phyloP scores from a whole-genome alignment of 2,329 filamentous ascomycete species.

The Trichocomaceae sp. region DNA sequence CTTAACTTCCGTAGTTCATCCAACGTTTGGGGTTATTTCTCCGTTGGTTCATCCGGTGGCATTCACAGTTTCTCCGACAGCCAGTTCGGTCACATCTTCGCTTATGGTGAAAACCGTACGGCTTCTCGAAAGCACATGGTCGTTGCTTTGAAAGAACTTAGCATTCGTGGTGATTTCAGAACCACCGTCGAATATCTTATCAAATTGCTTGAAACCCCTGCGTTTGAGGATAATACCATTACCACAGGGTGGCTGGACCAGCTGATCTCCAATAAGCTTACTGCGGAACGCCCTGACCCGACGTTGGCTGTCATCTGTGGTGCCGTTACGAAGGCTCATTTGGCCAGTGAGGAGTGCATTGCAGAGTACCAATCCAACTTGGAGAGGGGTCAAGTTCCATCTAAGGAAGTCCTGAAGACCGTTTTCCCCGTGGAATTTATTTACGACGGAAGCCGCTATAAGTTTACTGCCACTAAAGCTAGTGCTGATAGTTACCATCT shows the following conservation, averaged over 20 bases:
- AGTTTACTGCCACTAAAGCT: slow-evolving; percentile 93
- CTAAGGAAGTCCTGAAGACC: slow-evolving; percentile 94
- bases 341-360: slow-evolving; percentile 85
- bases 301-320: slow-evolving; percentile 93
- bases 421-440: slow-evolving; percentile 98
- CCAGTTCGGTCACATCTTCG: slow-evolving; percentile 98
- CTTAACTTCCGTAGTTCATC: slow-evolving; percentile 98
- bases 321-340: slow-evolving; percentile 89
- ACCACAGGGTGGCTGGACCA: slow-evolving; percentile 98
- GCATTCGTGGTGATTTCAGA: slow-evolving; percentile 98
- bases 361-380: slow-evolving; percentile 79
- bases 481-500: slow-evolving; percentile 92
- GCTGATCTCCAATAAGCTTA: slow-evolving; percentile 95
- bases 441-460: slow-evolving; percentile 93
- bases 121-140: slow-evolving; percentile 99
- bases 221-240: slow-evolving; percentile 98
- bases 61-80: slow-evolving; percentile 99
- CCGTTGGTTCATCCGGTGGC: slow-evolving; percentile 88
- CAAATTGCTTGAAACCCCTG: slow-evolving; percentile 95
- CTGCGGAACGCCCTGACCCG: slow-evolving; percentile 87
- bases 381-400: slow-evolving; percentile 94
- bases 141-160: slow-evolving; percentile 94
- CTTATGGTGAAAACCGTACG: slow-evolving; percentile 93
- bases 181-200: slow-evolving; percentile 98
- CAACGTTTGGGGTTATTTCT: slow-evolving; percentile 99